A percentile compares a stretch with the other conserved stretches of the same genome.
These are phyloP conservation scores for Boletus pseudopeckii DNA, from an alignment of 768 basidiomycete genomes.

Conservation along the genomic window DNA sequence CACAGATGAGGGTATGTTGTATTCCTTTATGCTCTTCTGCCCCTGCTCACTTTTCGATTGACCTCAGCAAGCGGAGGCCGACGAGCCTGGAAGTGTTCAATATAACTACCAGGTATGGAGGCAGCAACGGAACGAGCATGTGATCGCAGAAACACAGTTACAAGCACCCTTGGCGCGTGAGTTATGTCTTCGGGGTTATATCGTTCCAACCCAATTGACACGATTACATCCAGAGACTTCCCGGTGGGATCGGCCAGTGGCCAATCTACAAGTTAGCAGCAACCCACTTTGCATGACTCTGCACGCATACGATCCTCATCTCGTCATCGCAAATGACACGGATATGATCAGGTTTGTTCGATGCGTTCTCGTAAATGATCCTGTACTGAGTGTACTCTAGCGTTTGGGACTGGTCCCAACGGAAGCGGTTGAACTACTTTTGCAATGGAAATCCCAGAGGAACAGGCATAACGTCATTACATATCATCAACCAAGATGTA, in stretches of 20 bases:
- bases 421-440: constrained; percentile 76
- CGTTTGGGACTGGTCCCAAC: constrained; percentile 92
- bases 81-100: constrained; percentile 90
- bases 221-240: constrained; percentile 43
- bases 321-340: constrained; percentile 80
- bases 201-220: background rate
- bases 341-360: constrained; percentile 75
- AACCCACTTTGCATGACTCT: constrained; percentile 77
- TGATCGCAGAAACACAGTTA: constrained; percentile 62
- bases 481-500: constrained; percentile 94
- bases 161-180: constrained; percentile 75
- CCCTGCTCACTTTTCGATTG: constrained; percentile 10
- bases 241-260: constrained; percentile 72
- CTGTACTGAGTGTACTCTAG: constrained; percentile 37
- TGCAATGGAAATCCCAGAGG: constrained; percentile 84
- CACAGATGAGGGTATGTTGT: constrained; percentile 88
- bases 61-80: constrained; percentile 82
- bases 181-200: constrained; percentile 31
- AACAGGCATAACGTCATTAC: constrained; percentile 80
- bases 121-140: constrained; percentile 82
- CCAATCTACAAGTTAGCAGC: constrained; percentile 55
- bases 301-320: constrained; percentile 89
- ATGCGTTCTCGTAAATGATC: background rate
- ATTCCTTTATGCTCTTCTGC: background rate
- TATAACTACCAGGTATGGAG: constrained; percentile 98